Evolutionary conservation across 2,329 filamentous ascomycete genomes (phyloP).

Genomic region (Macrophomina phaseolina): DNA sequence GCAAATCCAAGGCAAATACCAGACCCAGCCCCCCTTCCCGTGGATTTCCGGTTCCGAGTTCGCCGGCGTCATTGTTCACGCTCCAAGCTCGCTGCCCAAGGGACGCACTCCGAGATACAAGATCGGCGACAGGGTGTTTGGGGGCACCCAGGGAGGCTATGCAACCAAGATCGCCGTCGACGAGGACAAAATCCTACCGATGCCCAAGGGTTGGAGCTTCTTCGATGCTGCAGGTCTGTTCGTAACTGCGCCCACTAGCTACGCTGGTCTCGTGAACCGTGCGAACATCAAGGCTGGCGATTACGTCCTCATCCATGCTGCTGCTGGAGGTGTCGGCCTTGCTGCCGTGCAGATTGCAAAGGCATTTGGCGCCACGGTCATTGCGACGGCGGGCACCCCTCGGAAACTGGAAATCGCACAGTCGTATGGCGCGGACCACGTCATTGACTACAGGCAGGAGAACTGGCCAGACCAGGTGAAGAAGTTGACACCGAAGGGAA

Average conservation of each 20-base stretch:
- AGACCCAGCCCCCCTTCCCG: constrained; percentile 85
- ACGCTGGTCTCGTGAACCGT: constrained; percentile 79
- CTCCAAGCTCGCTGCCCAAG: constrained; percentile 59
- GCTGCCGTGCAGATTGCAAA: constrained; percentile 95
- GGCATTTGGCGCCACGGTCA: constrained; percentile 87
- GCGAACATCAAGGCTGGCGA: constrained; percentile 78
- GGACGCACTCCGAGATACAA: constrained; percentile 66
- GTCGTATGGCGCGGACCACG: constrained; percentile 83
- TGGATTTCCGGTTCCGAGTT: constrained; percentile 91
- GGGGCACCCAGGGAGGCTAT: constrained; percentile 84
- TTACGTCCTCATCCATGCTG: constrained; percentile 87
- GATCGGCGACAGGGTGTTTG: constrained; percentile 83
- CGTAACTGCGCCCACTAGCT: constrained; percentile 89
- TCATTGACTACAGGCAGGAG: constrained; percentile 73
- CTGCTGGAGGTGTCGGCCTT: constrained; percentile 87
- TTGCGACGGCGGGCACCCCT: constrained; percentile 83
- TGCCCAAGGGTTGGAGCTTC: constrained; percentile 83
- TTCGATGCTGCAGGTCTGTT: constrained; percentile 86
- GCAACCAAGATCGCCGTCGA: constrained; percentile 73
- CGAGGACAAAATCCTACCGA: constrained; percentile 71
- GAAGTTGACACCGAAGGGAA: constrained; percentile 73
- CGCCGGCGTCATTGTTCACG: constrained; percentile 74
- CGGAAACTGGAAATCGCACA: constrained; percentile 81
- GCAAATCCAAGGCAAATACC: constrained; percentile 95
- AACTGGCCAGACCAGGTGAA: constrained; percentile 73